Conservation (phyloP, 2,329 filamentous ascomycete genomes). For the Bisporella sp. region DNA sequence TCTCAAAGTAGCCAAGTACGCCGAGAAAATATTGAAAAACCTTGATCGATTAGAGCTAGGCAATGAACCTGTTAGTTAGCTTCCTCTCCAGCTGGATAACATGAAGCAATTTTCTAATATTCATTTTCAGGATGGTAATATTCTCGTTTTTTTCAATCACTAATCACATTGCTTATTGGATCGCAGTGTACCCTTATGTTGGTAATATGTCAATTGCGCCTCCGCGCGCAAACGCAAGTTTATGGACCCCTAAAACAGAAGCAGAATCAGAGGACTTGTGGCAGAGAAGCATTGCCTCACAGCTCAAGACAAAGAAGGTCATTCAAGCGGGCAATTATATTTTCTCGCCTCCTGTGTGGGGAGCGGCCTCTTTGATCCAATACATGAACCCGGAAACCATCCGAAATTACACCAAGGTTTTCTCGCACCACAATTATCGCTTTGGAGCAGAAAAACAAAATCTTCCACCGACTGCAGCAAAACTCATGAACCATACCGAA, state of each 20-base stretch:
- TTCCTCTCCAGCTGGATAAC: too few relatives aligned
- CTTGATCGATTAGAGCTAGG: too few relatives aligned
- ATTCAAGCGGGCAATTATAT: slow-evolving; percentile 1
- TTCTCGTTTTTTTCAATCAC: too few relatives aligned
- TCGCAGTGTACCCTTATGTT: slow-evolving; percentile 3
- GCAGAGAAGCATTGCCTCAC: background rate
- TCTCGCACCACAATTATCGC: slow-evolving; percentile 4
- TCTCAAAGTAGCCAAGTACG: too few relatives aligned
- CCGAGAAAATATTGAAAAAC: too few relatives aligned
- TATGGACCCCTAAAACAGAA: background rate
- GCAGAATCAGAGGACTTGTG: slow-evolving; percentile 1
- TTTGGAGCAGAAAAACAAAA: background rate
- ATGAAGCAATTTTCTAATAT: too few relatives aligned
- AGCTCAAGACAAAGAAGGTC: background rate
- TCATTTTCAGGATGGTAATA: too few relatives aligned
- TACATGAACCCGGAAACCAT: background rate
- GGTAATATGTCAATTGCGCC: background rate
- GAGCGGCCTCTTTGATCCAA: background rate
- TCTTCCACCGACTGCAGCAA: background rate
- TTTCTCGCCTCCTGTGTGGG: background rate
- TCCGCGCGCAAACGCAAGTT: background rate
- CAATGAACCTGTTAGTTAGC: too few relatives aligned
- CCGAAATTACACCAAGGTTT: background rate
- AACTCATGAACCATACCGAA: slow-evolving; percentile 1
- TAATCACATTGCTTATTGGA: too few relatives aligned